A percentile compares a stretch with the other conserved stretches of the same genome.
Conservation (phyloP, 2,329 filamentous ascomycete genomes). For the Cordyceps fumosorosea region DNA sequence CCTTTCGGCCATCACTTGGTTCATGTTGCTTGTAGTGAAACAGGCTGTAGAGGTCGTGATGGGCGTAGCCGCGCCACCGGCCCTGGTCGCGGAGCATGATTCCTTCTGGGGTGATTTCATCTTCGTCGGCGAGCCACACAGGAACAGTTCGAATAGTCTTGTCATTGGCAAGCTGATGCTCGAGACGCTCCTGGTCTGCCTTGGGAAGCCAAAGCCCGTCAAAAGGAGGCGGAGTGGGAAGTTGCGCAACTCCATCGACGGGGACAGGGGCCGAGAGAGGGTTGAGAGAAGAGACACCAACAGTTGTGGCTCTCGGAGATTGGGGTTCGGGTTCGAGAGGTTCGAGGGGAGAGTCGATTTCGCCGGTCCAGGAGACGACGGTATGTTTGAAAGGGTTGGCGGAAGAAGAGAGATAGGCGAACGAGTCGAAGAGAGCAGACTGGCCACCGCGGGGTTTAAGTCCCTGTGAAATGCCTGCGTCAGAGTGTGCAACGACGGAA, state of each 20-base stretch:
- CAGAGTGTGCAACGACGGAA: not conserved
- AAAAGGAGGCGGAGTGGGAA: conserved; percentile 49
- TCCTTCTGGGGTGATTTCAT: conserved; percentile 59
- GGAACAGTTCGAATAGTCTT: conserved; percentile 74
- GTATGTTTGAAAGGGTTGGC: conserved; percentile 85
- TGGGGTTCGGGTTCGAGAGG: conserved; percentile 42
- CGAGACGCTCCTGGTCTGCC: conserved; percentile 65
- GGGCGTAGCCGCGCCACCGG: conserved; percentile 84
- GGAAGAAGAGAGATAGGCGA: conserved; percentile 79
- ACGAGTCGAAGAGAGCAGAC: conserved; percentile 87
- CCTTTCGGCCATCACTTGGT: conserved; percentile 75
- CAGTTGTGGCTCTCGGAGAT: conserved; percentile 35
- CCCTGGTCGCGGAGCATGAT: conserved; percentile 73
- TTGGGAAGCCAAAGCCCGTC: conserved; percentile 67
- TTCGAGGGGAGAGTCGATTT: conserved; percentile 55
- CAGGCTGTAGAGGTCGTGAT: conserved; percentile 84
- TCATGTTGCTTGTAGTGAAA: conserved; percentile 96
- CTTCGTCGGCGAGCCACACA: conserved; percentile 80
- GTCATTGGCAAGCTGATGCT: conserved; percentile 65
- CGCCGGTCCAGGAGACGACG: conserved; percentile 90
- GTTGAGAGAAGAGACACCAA: conserved; percentile 54
- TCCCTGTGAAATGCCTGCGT: conserved; percentile 42
- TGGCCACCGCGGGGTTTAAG: conserved; percentile 74
- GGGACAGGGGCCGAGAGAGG: conserved; percentile 75
- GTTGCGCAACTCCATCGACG: conserved; percentile 53